phyloP scores from a whole-genome alignment of 352 stramenopile genomes.

The Phytophthora nicotianae region DNA sequence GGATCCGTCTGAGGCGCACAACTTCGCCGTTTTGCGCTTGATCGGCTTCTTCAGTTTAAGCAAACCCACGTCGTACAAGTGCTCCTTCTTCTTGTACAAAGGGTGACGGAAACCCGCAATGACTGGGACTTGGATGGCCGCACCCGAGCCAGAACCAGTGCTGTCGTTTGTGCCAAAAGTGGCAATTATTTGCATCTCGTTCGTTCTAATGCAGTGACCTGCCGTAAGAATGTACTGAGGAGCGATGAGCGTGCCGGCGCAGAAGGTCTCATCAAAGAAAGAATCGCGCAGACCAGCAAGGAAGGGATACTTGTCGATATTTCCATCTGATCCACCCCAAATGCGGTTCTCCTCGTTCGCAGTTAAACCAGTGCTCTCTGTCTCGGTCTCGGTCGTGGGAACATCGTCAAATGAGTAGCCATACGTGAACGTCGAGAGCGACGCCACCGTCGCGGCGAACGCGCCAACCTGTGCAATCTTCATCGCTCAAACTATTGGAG shows the following conservation, averaged over 20 bases:
- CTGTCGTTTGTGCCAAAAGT: slow-evolving; percentile 34
- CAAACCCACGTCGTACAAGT: slow-evolving; percentile 55
- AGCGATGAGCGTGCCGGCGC: slow-evolving; percentile 60
- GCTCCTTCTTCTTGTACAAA: slow-evolving; percentile 35
- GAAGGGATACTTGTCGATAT: slow-evolving; percentile 51
- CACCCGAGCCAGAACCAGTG: slow-evolving; percentile 10
- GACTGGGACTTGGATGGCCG: slow-evolving; percentile 5
- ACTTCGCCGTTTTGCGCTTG: slow-evolving; percentile 36
- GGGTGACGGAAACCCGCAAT: slow-evolving; percentile 32
- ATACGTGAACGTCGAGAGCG: slow-evolving; percentile 11
- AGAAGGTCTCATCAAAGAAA: slow-evolving; percentile 48
- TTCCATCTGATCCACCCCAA: slow-evolving; percentile 12
- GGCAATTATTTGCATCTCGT: slow-evolving; percentile 26
- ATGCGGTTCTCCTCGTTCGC: slow-evolving; percentile 35
- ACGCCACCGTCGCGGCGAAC: slow-evolving; percentile 17
- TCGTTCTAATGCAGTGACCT: slow-evolving; percentile 63
- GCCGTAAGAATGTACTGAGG: slow-evolving; percentile 70
- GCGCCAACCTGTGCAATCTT: slow-evolving; percentile 21
- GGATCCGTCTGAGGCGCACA: slow-evolving; percentile 47
- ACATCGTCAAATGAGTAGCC: slow-evolving; percentile 28
- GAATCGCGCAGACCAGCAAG: slow-evolving; percentile 54
- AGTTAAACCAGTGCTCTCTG: slow-evolving; percentile 25
- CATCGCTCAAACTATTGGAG: slow-evolving; percentile 12
- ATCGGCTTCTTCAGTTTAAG: slow-evolving; percentile 57
- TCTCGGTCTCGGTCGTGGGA: background rate